These are phyloP conservation scores for Fusarium sp. DNA, from an alignment of 2,329 filamentous ascomycete species.

Conservation along the genomic window DNA sequence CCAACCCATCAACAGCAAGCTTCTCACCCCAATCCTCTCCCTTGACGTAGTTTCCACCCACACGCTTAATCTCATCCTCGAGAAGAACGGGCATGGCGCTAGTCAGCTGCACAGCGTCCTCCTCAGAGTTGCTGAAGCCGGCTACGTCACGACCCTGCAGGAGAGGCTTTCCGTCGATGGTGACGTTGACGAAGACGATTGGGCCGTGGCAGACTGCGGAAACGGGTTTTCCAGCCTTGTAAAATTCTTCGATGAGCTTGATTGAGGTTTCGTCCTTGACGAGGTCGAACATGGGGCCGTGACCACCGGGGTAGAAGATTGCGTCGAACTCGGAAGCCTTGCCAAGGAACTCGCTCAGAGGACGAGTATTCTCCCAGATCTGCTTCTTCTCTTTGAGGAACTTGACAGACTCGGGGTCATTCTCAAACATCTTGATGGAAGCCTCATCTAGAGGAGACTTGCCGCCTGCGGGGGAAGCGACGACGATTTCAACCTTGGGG, in stretches of 20 bases:
- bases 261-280: conserved; percentile 67
- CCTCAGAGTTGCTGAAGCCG: conserved; percentile 72
- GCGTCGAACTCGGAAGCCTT: conserved; percentile 73
- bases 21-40: conserved; percentile 64
- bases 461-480: conserved; percentile 74
- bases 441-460: conserved; percentile 70
- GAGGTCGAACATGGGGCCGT: conserved; percentile 76
- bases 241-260: conserved; percentile 72
- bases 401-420: conserved; percentile 62
- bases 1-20: conserved; percentile 62
- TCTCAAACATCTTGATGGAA: conserved; percentile 67
- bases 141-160: conserved; percentile 69
- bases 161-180: conserved; percentile 64
- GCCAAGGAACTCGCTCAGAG: conserved; percentile 67
- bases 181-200: conserved; percentile 70
- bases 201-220: conserved; percentile 78
- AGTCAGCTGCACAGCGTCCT: conserved; percentile 59
- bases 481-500: conserved; percentile 64
- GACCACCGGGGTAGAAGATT: conserved; percentile 68
- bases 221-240: conserved; percentile 70
- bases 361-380: conserved; percentile 73
- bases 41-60: conserved; percentile 68
- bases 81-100: conserved; percentile 70
- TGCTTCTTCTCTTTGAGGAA: conserved; percentile 68
- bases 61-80: conserved; percentile 65